Base-by-base conservation (phyloP, 192 early-diverging fungal species). In the Backusella tarrabulga region DNA sequence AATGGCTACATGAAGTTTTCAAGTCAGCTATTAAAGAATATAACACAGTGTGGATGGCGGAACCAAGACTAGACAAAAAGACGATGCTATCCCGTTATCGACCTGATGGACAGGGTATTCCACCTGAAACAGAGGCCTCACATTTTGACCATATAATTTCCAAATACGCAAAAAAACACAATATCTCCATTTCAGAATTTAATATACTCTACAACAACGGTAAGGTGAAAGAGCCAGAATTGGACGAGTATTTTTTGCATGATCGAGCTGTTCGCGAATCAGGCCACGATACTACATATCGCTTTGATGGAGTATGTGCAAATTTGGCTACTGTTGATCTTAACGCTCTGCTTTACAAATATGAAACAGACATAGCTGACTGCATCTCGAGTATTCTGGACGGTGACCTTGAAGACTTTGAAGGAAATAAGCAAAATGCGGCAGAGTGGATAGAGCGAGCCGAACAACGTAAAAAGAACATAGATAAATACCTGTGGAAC, bases 201-300 rank as follows among this genome's bases (percentile, higher is more conserved):
- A 92, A 91, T 84, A 52, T 80, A 3, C 77, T 88, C 76, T 99
- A 99, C 82, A 88, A 88, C 32, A 81, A 73, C 21, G 92, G 90
- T 4, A 77, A 87, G 63, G 84, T 97, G 29, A 73, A 84, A 40
- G 95, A 96, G 76, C 94, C 95, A 6, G 89, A 93, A 68, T 83
- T 99, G 40, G 97, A 99, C 84, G 91, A 85, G 41, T 99, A 98
- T 83, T 99, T 99, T 83, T 88, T 97, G 66, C 98, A 99, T 83
- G 98, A 99, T 81, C 91, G 98, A 6, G 98, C 98, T 0, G 96
- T 97, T 3, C 93, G 97, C 70, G 97, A 98, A 85, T 97, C 95
- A 36, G 97, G 97, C 17, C 97, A 99, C 84, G 97, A 99, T 83
- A 98, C 97, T 0, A 94, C 96, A 12, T 98, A 99, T 82, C 87